Evolutionary conservation across 2,329 filamentous ascomycete genomes (phyloP).

Genomic region (Colletotrichum lentis): DNA sequence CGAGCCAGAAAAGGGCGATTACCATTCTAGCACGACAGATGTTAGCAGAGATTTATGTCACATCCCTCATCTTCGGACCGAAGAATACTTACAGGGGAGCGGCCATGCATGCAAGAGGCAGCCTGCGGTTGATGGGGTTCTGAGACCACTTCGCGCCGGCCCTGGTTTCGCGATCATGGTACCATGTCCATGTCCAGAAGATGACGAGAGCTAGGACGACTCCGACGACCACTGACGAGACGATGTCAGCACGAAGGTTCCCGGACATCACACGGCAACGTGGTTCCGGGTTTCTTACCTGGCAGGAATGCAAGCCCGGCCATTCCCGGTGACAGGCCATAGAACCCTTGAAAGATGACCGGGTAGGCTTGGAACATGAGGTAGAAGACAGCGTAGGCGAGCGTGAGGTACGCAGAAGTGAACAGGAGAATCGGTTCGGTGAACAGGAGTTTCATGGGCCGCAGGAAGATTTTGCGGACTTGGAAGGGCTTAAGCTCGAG

Average conservation of each 20-base stretch:
- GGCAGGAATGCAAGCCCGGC: slow-evolving; percentile 59
- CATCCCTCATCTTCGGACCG: fast-evolving
- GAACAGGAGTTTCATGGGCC: slow-evolving; percentile 58
- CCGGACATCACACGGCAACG: slow-evolving; percentile 44
- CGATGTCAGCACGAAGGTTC: neutral
- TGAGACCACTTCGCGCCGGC: slow-evolving; percentile 46
- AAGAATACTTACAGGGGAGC: slow-evolving; percentile 63
- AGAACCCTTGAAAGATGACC: slow-evolving; percentile 56
- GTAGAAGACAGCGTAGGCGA: slow-evolving; percentile 61
- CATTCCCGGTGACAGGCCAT: slow-evolving; percentile 56
- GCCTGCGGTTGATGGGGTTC: slow-evolving; percentile 47
- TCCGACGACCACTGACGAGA: slow-evolving; percentile 40
- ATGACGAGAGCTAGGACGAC: slow-evolving; percentile 14
- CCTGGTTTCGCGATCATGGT: slow-evolving; percentile 41
- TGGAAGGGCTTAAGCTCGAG: slow-evolving; percentile 48
- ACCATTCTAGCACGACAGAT: slow-evolving; percentile 53
- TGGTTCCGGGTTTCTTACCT: slow-evolving; percentile 47
- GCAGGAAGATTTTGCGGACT: slow-evolving; percentile 57
- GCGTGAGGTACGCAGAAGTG: slow-evolving; percentile 58
- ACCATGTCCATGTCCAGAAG: slow-evolving; percentile 44
- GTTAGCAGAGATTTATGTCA: neutral
- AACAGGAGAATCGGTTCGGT: slow-evolving; percentile 60
- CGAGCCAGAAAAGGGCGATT: slow-evolving; percentile 66
- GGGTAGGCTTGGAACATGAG: slow-evolving; percentile 62
- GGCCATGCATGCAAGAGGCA: slow-evolving; percentile 62